These are phyloP conservation scores for Catharanthus roseus DNA, from an alignment of 257 asterid genomes.

Conservation along the genomic window DNA sequence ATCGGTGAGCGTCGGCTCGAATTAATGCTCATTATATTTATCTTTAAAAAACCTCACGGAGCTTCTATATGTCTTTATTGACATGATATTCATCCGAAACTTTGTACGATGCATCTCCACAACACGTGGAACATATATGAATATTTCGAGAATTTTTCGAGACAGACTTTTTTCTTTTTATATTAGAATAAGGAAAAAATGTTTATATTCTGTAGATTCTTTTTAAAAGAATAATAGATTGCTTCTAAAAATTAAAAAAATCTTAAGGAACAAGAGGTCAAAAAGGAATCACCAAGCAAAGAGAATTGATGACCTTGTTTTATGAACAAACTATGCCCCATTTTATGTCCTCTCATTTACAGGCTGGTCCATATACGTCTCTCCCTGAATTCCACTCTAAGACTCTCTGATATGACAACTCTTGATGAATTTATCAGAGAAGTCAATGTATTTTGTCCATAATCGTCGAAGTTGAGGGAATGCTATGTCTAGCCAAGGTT, in stretches of 20 bases:
- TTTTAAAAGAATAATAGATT: conserved; percentile 3
- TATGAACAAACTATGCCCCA: conserved; percentile 30
- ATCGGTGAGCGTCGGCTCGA: no score
- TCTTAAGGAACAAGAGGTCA: conserved; percentile 31
- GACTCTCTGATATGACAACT: conserved; percentile 70
- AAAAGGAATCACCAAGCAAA: conserved; percentile 34
- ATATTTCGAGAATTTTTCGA: no score
- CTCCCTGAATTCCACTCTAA: conserved; percentile 30
- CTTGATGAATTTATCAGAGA: conserved; percentile 73
- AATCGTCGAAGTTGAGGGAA: conserved; percentile 74
- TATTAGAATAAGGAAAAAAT: neutral
- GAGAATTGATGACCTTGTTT: conserved; percentile 21
- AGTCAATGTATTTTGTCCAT: conserved; percentile 74
- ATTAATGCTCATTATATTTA: no score
- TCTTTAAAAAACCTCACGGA: no score
- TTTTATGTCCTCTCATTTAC: conserved; percentile 36
- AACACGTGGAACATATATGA: no score
- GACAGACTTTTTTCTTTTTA: no score
- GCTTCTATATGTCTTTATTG: no score
- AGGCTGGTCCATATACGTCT: conserved; percentile 18
- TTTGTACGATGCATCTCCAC: no score
- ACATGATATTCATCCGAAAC: no score
- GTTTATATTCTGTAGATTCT: conserved; percentile 1
- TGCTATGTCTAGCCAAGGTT: conserved; percentile 98
- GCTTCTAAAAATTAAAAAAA: conserved; percentile 27